phyloP scores from a whole-genome alignment of 108 stramenopile species.

The Nannochloropsis oceanica region DNA sequence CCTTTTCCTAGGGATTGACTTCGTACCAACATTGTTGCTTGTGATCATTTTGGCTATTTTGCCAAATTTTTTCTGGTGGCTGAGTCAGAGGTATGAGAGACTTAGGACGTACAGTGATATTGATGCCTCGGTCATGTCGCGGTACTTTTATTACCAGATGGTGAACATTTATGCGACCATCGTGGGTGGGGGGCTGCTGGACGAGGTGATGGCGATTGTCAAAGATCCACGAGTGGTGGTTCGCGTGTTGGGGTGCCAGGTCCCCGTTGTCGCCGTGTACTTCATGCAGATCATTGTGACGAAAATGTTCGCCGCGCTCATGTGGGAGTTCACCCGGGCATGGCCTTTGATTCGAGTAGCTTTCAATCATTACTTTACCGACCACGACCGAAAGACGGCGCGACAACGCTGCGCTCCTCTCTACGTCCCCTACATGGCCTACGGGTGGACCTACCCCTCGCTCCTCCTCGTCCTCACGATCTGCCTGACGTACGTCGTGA shows the following conservation, averaged over 20 bases:
- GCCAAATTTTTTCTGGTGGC: conserved; percentile 1
- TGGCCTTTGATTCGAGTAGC: not conserved
- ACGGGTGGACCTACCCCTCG: conserved; percentile 17
- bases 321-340: not conserved
- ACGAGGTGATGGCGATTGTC: not conserved
- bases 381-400: not conserved
- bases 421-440: not conserved
- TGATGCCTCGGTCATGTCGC: conserved; percentile 29
- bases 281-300: not conserved
- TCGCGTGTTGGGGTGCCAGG: not conserved
- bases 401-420: not conserved
- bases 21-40: not conserved
- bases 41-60: conserved; percentile 2
- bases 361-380: not conserved
- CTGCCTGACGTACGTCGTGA: not conserved
- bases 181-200: not conserved
- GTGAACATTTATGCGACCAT: not conserved
- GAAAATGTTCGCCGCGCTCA: not conserved
- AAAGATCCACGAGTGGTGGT: not conserved
- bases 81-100: conserved; percentile 21
- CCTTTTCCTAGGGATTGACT: not conserved
- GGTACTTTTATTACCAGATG: conserved; percentile 39
- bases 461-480: conserved; percentile 8
- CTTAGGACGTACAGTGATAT: conserved; percentile 30
- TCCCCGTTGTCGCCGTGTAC: not conserved